A percentile compares a stretch with the other conserved stretches of the same genome.
These are phyloP conservation scores for Ophiocordyceps camponoti-rufipedis DNA, from an alignment of 2,329 filamentous ascomycete species.

Conservation along the genomic window DNA sequence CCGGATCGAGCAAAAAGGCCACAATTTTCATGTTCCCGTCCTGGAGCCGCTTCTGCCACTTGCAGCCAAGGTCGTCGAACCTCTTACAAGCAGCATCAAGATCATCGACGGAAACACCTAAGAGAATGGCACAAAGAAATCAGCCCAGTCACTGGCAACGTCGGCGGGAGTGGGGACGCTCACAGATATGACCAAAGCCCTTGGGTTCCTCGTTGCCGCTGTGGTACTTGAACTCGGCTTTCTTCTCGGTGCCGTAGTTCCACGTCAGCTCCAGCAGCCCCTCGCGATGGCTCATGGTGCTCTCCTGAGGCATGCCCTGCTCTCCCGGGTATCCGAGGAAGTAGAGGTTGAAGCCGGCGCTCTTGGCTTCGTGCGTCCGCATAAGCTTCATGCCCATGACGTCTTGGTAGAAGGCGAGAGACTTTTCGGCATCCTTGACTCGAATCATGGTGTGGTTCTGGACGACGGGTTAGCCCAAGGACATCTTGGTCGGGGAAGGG, in stretches of 20 bases:
- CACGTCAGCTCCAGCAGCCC: conserved; percentile 83
- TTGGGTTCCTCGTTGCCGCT: conserved; percentile 83
- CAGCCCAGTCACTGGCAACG: neutral
- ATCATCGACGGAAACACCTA: conserved; percentile 67
- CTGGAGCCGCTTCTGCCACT: conserved; percentile 90
- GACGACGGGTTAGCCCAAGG: neutral
- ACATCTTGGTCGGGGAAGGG: neutral
- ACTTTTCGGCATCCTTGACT: conserved; percentile 63
- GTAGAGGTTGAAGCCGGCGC: conserved; percentile 72
- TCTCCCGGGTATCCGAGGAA: conserved; percentile 65
- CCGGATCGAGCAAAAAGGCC: conserved; percentile 78
- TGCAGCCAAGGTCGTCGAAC: conserved; percentile 64
- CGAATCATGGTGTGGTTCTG: conserved; percentile 89
- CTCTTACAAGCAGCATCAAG: conserved; percentile 73
- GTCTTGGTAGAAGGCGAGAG: conserved; percentile 67
- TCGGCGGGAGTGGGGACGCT: conserved; percentile 13
- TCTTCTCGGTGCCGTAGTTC: conserved; percentile 71
- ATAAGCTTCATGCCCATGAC: conserved; percentile 75
- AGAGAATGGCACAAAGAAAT: neutral
- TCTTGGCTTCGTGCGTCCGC: conserved; percentile 50
- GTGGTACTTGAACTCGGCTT: conserved; percentile 71
- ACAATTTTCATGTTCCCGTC: conserved; percentile 89
- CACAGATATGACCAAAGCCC: conserved; percentile 87
- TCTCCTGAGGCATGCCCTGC: conserved; percentile 31
- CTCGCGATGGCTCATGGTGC: conserved; percentile 48